Base-by-base conservation (phyloP, 2,329 filamentous ascomycete genomes). In the Aschersonia sp. region DNA sequence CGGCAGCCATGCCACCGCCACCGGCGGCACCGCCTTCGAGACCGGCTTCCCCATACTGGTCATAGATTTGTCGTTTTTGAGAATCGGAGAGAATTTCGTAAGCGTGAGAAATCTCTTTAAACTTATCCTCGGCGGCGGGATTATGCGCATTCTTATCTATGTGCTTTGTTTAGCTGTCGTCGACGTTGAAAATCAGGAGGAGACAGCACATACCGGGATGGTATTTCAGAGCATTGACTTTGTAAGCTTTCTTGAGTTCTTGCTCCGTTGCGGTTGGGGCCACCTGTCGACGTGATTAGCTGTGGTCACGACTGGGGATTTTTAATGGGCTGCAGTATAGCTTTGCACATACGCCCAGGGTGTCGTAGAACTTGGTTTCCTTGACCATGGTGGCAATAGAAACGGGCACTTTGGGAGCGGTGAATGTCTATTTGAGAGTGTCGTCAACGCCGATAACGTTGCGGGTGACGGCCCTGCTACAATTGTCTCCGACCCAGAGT, bases 21-120 rank as follows among this genome's bases (percentile, higher is more conserved):
- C 76, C 83, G 50, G 78, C 84, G 47, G 74, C 85, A 59, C 86
- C 89, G 56, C 89, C 89, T 64, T 97, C 90, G 45, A 98, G 79
- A 53, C 92, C 92, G 59, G 94, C 88, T 71, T 98, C 89, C 56
- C 92, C 92, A 82, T 94, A 95, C 68, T 95, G 87, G 62, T 98
- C 92, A 67, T 98, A 98, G 52, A 97, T 64, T 58, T 80, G 69
- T 62, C 92, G 87, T 76, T 95, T 95, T 66, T 95, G 84, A 40
- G 85, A 66, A 63, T 98, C 92, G 57, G 85, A 92, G 14, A 98
- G 81, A 55, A 94, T 77, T 73, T 98, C 92, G 69, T 97, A 98
- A 52, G 92, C 92, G 62, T 90, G 83, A 54, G 88, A 94, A 51
- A 95, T 77, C 60, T 95, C 89, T 74, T 98, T 97, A 82, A 98